Percentiles rank a stretch among this genome's conserved stretches.
Evolutionary conservation across 2,329 filamentous ascomycete genomes (phyloP).

Genomic region (Penicillium sp.): DNA sequence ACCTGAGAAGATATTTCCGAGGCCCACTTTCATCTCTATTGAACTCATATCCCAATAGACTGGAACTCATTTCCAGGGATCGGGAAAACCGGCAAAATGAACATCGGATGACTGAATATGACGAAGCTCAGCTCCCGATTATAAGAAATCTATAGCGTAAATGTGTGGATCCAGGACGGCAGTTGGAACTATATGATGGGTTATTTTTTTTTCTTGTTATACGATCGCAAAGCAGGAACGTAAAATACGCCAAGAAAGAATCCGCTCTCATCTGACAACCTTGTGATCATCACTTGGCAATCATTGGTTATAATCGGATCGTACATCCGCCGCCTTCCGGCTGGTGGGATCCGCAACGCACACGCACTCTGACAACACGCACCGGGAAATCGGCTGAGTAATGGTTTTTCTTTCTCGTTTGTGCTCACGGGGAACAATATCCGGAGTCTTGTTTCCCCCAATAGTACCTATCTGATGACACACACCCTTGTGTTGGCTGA

Average conservation of each 20-base stretch:
- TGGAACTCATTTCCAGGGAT: background rate
- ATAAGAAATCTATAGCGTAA: background rate
- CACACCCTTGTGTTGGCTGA: background rate
- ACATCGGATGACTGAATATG: background rate
- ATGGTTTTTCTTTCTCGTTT: background rate
- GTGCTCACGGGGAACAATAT: slow-evolving; percentile 8
- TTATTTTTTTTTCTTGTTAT: background rate
- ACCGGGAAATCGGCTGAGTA: slow-evolving; percentile 6
- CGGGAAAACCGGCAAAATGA: background rate
- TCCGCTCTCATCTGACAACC: background rate
- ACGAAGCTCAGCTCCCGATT: background rate
- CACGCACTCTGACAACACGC: slow-evolving; percentile 19
- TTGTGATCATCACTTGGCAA: slow-evolving; percentile 3
- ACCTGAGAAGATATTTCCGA: too few relatives aligned
- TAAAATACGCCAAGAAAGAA: background rate
- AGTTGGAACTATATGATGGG: background rate
- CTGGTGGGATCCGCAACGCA: slow-evolving; percentile 3
- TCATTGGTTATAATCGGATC: slow-evolving; percentile 13
- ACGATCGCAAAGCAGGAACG: background rate
- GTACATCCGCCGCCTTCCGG: slow-evolving; percentile 4
- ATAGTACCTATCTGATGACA: background rate
- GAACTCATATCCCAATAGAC: too few relatives aligned
- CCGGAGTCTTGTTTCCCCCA: background rate
- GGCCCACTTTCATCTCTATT: too few relatives aligned
- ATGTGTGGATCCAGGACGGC: background rate